A percentile compares a stretch with the other conserved stretches of the same genome.
phyloP scores from a whole-genome alignment of 148 eudicot genomes.

The Vaccinium darrowii region DNA sequence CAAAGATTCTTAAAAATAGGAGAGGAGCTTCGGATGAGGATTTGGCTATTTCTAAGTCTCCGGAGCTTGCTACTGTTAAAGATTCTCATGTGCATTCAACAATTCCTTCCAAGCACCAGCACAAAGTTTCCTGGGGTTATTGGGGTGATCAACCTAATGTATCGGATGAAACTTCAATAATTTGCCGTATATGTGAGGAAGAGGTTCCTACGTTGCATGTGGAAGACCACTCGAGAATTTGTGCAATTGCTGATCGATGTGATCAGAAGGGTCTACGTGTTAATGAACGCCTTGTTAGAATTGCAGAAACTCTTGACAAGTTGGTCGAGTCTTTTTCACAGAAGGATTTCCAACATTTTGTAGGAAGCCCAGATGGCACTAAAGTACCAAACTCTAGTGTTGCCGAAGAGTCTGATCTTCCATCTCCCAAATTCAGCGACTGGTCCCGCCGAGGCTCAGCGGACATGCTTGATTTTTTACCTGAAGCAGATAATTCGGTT shows the following conservation, averaged over 20 bases:
- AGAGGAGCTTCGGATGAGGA: constrained; percentile 39
- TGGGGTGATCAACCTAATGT: constrained; percentile 78
- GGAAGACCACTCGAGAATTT: constrained; percentile 95
- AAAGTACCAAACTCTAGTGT: constrained; percentile 90
- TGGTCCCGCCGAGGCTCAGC: constrained; percentile 98
- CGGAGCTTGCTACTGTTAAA: constrained; percentile 56
- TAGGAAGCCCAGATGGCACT: constrained; percentile 85
- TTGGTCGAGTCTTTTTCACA: constrained; percentile 64
- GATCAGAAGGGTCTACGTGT: constrained; percentile 94
- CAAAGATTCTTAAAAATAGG: constrained; percentile 34
- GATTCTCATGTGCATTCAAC: constrained; percentile 48
- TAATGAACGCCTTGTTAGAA: constrained; percentile 79
- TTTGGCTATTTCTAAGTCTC: constrained; percentile 31
- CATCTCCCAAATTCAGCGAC: constrained; percentile 93
- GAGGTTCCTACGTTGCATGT: constrained; percentile 96
- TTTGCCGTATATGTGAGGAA: constrained; percentile 97
- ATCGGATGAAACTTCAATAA: constrained; percentile 83
- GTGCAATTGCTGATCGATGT: constrained; percentile 95
- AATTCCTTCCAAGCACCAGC: constrained; percentile 66
- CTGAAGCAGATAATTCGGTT: constrained; percentile 76
- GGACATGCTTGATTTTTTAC: constrained; percentile 91
- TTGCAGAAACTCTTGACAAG: constrained; percentile 90
- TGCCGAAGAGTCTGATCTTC: constrained; percentile 82
- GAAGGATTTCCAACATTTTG: constrained; percentile 69
- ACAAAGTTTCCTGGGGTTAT: constrained; percentile 76